Conservation (phyloP, 1,284 basidiomycete species). For the Lentinula novae-zelandiae region DNA sequence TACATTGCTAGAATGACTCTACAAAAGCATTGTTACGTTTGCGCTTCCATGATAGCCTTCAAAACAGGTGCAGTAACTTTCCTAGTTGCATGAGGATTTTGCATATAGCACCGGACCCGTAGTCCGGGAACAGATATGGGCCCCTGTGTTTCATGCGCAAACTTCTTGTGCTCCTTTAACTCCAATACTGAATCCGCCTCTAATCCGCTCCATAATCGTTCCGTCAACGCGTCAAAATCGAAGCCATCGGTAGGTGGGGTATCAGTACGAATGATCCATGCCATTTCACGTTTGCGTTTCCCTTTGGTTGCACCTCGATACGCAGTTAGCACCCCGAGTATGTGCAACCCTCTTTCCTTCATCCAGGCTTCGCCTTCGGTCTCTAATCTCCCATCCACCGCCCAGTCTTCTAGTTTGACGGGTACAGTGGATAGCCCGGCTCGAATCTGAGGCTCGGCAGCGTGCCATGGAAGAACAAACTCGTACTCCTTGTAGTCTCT, state of each 20-base stretch:
- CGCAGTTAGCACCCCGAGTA: conserved; percentile 78
- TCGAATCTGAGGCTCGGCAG: conserved; percentile 32
- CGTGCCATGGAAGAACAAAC: conserved; percentile 38
- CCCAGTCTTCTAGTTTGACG: conserved; percentile 54
- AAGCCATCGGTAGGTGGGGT: conserved; percentile 16
- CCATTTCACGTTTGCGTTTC: conserved; percentile 66
- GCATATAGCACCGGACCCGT: conserved; percentile 58
- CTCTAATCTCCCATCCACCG: conserved; percentile 41
- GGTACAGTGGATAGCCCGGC: conserved; percentile 81
- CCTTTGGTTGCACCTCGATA: conserved; percentile 44
- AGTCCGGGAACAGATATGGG: conserved; percentile 18
- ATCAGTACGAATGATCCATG: conserved; percentile 51
- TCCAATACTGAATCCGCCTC: conserved; percentile 50
- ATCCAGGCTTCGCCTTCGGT: conserved; percentile 58
- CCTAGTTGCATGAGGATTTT: conserved; percentile 73
- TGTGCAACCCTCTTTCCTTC: conserved; percentile 54
- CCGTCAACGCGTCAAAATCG: conserved; percentile 31
- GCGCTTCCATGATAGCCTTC: conserved; percentile 44
- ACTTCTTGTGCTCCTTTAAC: conserved; percentile 40
- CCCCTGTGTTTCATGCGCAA: conserved; percentile 22
- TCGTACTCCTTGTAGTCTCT: conserved; percentile 92
- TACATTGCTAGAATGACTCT: too few species aligned
- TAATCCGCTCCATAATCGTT: conserved; percentile 50
- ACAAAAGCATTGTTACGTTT: conserved; percentile 30
- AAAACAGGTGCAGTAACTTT: conserved; percentile 81